Evolutionary conservation across 1,284 basidiomycete species (phyloP), one percentile per base, ranked within the genome.

Genomic region (Cryptococcus amylolentus): DNA sequence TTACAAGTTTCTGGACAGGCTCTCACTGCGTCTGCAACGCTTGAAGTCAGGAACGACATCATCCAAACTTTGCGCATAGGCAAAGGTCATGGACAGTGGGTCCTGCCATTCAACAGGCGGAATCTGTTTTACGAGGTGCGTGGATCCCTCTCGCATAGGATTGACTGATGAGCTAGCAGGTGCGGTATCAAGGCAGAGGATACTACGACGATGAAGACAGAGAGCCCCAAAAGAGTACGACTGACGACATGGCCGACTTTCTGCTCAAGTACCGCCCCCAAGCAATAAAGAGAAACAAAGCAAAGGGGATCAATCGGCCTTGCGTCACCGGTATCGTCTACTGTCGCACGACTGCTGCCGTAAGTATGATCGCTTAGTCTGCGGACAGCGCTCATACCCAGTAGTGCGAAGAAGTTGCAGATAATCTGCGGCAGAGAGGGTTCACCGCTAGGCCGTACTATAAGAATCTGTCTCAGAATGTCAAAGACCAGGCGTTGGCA

Each of bases 121-220:
- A 92, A 92, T 70, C 80, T 94, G 0, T 91, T 83, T 69, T 93
- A 93, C 67, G 88, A 90, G 75, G 81, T 89, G 53, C 58, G 65
- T 44, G 18, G n/a, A 23, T 23, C 23, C 31, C 10, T 35, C 10
- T 10, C 10, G 31, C 42, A 6, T 44, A 26, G 5, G 5, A 38
- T 7, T 26, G n/a, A 14, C 16, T 7, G 39, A 41, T 51, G 16
- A 48, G 37, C 0, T 13, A 12, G 9, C 44, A 70, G 68, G 54
- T 71, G 20, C 51, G 69, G 39, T 61, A 61, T 52, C 46, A 65
- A 56, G 57, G 60, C 28, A 14, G 54, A 49, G 61, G 58, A 6
- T 53, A 42, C 13, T 18, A 18, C 4, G 56, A 55, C 9, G 49
- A 55, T 9, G 31, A 54, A 12, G 57, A 53, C 5, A 52, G 49